These are phyloP conservation scores for Zygoascus tannicola DNA, from an alignment of 805 yeast genomes.

Conservation along the genomic window DNA sequence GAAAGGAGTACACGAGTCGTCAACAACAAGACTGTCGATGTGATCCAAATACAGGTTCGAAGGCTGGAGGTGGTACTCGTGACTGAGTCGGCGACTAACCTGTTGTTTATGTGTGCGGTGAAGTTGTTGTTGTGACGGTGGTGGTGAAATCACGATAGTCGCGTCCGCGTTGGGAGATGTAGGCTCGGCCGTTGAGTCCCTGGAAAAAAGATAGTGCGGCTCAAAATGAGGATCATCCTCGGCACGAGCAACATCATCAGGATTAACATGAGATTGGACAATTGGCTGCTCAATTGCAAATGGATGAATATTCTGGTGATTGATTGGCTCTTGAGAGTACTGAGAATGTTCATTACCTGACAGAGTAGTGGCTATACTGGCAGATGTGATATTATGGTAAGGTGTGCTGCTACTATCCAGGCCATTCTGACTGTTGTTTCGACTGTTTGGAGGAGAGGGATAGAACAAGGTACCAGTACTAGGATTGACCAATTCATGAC, in stretches of 20 bases:
- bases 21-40: too few species aligned
- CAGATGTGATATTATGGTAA: not conserved
- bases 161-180: not conserved
- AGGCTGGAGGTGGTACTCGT: too few species aligned
- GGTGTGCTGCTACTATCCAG: not conserved
- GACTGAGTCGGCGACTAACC: not conserved
- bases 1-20: too few species aligned
- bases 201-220: not conserved
- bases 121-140: not conserved
- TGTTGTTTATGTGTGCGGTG: not conserved
- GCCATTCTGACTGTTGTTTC: not conserved
- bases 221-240: not conserved
- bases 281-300: too few species aligned
- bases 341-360: not conserved
- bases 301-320: not conserved
- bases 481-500: not conserved
- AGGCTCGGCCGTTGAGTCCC: not conserved
- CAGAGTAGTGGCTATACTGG: not conserved
- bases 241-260: not conserved
- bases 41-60: too few species aligned
- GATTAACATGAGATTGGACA: not conserved
- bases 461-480: not conserved
- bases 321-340: not conserved
- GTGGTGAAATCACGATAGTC: not conserved
- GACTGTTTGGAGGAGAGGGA: not conserved